Evolutionary conservation across 2,329 filamentous ascomycete genomes (phyloP).

Genomic region (Curvularia eragrostidis): DNA sequence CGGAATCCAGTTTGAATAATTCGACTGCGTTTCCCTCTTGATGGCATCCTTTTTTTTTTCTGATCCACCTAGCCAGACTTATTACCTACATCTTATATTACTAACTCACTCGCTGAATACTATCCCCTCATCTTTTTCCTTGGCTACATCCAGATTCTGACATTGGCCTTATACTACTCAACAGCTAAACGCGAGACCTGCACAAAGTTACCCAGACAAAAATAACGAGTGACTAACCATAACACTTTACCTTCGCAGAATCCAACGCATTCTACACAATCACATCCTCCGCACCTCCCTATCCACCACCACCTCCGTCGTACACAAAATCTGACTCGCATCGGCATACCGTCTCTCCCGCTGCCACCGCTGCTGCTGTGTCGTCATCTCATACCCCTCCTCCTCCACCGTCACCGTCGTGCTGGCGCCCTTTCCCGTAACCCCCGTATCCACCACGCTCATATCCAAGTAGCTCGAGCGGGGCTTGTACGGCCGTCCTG

Average conservation of each 20-base stretch:
- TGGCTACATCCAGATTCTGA: too few species aligned
- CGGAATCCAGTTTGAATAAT: background rate
- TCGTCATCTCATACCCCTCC: background rate
- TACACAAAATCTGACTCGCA: background rate
- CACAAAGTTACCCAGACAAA: too few species aligned
- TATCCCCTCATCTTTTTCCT: too few species aligned
- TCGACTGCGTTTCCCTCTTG: background rate
- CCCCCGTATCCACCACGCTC: background rate
- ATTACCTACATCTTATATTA: background rate
- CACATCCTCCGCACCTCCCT: background rate
- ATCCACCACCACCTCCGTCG: constrained; percentile 4
- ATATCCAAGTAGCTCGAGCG: background rate
- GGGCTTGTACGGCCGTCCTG: background rate
- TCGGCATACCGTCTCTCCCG: background rate
- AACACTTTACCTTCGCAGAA: too few species aligned
- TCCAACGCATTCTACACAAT: background rate
- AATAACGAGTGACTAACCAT: too few species aligned
- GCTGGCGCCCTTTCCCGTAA: background rate
- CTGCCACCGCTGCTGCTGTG: background rate
- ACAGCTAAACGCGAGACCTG: too few species aligned
- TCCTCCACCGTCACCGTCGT: background rate
- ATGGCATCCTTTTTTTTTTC: background rate
- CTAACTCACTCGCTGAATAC: background rate
- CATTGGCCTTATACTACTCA: background rate
- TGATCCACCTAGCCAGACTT: background rate